phyloP scores from a whole-genome alignment of 2,329 filamentous ascomycete species.

The Aspergillus pseudonomiae region DNA sequence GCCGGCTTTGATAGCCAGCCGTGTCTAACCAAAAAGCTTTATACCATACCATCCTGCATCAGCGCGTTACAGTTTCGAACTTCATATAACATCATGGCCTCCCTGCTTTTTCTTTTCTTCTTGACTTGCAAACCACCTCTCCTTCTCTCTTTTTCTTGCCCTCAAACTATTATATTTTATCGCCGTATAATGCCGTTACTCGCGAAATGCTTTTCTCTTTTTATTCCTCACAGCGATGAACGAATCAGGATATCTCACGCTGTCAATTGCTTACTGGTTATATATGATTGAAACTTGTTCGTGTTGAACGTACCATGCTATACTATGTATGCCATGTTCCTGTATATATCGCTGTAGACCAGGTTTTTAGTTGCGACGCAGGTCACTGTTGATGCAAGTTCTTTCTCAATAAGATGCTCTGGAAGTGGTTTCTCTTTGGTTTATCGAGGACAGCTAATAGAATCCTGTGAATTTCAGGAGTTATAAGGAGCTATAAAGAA shows the following conservation, averaged over 20 bases:
- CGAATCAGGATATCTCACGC: slow-evolving; percentile 5
- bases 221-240: slow-evolving; percentile 3
- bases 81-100: background rate
- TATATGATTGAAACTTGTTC: background rate
- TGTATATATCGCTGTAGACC: slow-evolving; percentile 1
- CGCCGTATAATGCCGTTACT: slow-evolving; percentile 1
- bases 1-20: slow-evolving; percentile 20
- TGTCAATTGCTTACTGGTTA: background rate
- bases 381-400: background rate
- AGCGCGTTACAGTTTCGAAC: slow-evolving; percentile 17
- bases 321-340: background rate
- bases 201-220: background rate
- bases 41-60: slow-evolving; percentile 7
- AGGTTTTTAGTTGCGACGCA: background rate
- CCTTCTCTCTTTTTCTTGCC: slow-evolving; percentile 1
- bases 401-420: background rate
- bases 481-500: background rate
- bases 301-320: background rate
- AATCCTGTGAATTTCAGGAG: background rate
- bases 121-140: background rate
- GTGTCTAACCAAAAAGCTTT: slow-evolving; percentile 10
- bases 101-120: background rate
- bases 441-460: background rate
- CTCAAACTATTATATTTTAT: slow-evolving; percentile 9
- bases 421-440: background rate